Evolutionary conservation across 768 basidiomycete genomes (phyloP).

Genomic region (Rhizopogon rudus): DNA sequence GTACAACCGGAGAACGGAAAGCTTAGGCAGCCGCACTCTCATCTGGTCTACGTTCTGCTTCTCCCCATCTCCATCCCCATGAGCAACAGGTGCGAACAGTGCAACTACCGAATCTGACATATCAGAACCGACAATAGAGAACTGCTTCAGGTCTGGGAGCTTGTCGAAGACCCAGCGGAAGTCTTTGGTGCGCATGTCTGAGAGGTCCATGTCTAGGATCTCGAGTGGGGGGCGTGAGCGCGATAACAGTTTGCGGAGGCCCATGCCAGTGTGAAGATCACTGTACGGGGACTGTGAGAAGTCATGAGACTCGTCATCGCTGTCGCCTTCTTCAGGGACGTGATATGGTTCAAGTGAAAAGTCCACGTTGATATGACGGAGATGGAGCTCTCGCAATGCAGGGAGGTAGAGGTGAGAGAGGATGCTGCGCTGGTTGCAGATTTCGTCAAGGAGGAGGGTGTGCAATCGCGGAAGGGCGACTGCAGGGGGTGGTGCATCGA

Average conservation of each 20-base stretch:
- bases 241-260: conserved; percentile 57
- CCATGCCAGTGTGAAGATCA: conserved; percentile 78
- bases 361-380: conserved; percentile 66
- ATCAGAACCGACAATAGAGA: conserved; percentile 74
- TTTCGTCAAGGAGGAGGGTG: conserved; percentile 49
- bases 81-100: conserved; percentile 44
- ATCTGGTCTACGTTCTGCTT: conserved; percentile 6
- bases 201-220: conserved; percentile 72
- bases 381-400: conserved; percentile 52
- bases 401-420: conserved; percentile 64
- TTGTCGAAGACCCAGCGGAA: conserved; percentile 64
- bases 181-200: conserved; percentile 82
- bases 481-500: conserved; percentile 28
- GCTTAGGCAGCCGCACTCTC: conserved; percentile 48
- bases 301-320: conserved; percentile 69
- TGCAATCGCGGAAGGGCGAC: conserved; percentile 56
- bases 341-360: conserved; percentile 31
- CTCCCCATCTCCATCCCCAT: background rate
- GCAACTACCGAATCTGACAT: conserved; percentile 71
- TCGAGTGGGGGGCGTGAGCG: conserved; percentile 61
- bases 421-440: conserved; percentile 59
- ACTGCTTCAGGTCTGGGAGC: conserved; percentile 49
- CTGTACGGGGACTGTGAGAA: conserved; percentile 75
- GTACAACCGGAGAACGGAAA: conserved; percentile 47
- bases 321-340: conserved; percentile 54